phyloP scores from a whole-genome alignment of 2,329 filamentous ascomycete genomes.

The Neofusicoccum umdonicola region DNA sequence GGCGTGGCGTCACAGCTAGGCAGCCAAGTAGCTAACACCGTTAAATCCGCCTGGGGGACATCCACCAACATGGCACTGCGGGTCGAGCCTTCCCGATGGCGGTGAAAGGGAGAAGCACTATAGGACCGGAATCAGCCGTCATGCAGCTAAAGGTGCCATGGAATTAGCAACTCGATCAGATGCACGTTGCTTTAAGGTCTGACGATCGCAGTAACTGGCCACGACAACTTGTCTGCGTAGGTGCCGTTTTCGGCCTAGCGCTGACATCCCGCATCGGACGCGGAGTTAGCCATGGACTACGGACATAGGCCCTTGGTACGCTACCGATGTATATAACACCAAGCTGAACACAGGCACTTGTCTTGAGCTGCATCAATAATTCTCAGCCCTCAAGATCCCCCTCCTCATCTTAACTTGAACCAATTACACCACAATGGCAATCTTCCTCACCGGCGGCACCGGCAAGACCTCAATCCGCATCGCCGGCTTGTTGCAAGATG shows the following conservation, averaged over 20 bases:
- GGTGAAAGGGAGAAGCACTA: too few relatives aligned
- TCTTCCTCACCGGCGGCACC: slow-evolving; percentile 47
- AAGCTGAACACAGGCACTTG: neutral
- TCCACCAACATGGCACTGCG: too few relatives aligned
- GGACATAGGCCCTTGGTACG: neutral
- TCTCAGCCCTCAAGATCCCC: neutral
- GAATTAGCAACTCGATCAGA: too few relatives aligned
- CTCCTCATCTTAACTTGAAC: neutral
- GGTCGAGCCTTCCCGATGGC: too few relatives aligned
- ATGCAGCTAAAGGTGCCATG: neutral
- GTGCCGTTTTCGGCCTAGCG: neutral
- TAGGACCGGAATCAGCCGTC: too few relatives aligned
- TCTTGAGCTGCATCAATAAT: neutral
- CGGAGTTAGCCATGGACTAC: neutral
- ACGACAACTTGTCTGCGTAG: neutral
- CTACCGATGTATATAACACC: neutral
- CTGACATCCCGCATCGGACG: neutral
- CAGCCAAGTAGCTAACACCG: neutral
- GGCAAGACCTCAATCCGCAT: slow-evolving; percentile 47
- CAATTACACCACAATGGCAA: slow-evolving; percentile 23
- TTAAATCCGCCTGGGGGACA: neutral
- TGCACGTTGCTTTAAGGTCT: too few relatives aligned
- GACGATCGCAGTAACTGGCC: too few relatives aligned
- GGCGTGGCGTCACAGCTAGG: neutral
- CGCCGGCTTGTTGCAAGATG: slow-evolving; percentile 33